A percentile compares a stretch with the other conserved stretches of the same genome.
These are phyloP conservation scores for Sophora flavescens DNA, from an alignment of 306 rosid genomes.

Conservation along the genomic window DNA sequence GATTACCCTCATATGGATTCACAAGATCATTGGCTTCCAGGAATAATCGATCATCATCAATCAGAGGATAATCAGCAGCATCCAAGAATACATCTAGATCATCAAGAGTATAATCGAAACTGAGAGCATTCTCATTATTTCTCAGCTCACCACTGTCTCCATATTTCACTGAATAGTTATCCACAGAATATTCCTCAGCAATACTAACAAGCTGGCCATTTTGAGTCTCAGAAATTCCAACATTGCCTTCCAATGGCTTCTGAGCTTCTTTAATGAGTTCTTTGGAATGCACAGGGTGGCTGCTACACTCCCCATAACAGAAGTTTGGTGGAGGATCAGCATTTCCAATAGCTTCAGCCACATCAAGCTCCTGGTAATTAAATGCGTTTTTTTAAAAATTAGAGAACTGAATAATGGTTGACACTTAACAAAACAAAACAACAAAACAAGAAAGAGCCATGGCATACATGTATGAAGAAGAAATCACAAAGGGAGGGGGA, in stretches of 20 bases:
- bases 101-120: conserved; percentile 30
- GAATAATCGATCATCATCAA: conserved; percentile 58
- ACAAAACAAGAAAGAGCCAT: neutral
- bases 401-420: neutral
- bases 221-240: conserved; percentile 45
- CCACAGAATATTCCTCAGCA: conserved; percentile 52
- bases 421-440: neutral
- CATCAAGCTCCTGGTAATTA: conserved; percentile 55
- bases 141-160: conserved; percentile 53
- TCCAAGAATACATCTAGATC: conserved; percentile 48
- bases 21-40: conserved; percentile 77
- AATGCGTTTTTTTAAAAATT: conserved; percentile 10
- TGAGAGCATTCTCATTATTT: conserved; percentile 41
- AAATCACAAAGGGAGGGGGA: neutral
- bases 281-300: conserved; percentile 52
- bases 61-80: conserved; percentile 43
- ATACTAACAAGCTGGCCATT: conserved; percentile 40
- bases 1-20: conserved; percentile 48
- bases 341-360: conserved; percentile 39
- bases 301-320: conserved; percentile 72
- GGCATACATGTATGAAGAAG: neutral
- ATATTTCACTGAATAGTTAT: conserved; percentile 43
- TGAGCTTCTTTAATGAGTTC: conserved; percentile 46
- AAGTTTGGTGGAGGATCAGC: conserved; percentile 51
- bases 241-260: conserved; percentile 49